These are phyloP conservation scores for Boletus sp. DNA, from an alignment of 1,284 basidiomycete genomes.

Conservation along the genomic window DNA sequence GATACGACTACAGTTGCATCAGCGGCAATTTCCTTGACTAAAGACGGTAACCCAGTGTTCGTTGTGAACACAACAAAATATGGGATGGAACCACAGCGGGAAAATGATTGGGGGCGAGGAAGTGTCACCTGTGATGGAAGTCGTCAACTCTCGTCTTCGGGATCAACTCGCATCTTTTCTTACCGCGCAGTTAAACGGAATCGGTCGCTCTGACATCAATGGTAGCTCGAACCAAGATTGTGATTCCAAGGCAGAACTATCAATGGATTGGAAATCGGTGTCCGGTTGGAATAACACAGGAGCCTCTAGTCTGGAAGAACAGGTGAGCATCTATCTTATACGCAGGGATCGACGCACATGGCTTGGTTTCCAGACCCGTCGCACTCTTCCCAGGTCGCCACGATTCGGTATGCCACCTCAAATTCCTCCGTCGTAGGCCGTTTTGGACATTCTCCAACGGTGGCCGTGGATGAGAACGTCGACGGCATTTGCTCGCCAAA, in stretches of 20 bases:
- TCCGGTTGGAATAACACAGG: slow-evolving; percentile 65
- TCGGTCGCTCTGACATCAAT: slow-evolving; percentile 59
- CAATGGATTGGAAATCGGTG: slow-evolving; percentile 59
- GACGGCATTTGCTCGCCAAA: slow-evolving; percentile 63
- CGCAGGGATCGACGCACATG: slow-evolving; percentile 45
- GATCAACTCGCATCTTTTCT: slow-evolving; percentile 20
- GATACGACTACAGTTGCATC: slow-evolving; percentile 71
- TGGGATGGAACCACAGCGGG: slow-evolving; percentile 58
- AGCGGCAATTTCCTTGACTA: slow-evolving; percentile 65
- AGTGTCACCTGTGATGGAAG: slow-evolving; percentile 55
- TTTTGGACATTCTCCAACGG: slow-evolving; percentile 33
- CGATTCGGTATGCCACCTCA: slow-evolving; percentile 57
- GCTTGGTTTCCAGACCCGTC: slow-evolving; percentile 48
- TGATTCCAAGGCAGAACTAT: slow-evolving; percentile 47
- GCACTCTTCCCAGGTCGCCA: slow-evolving; percentile 61
- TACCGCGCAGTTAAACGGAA: slow-evolving; percentile 68
- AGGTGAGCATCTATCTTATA: slow-evolving; percentile 5
- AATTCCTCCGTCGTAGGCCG: slow-evolving; percentile 46
- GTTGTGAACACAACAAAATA: slow-evolving; percentile 76
- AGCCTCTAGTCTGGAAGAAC: slow-evolving; percentile 55
- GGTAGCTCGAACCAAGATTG: slow-evolving; percentile 71
- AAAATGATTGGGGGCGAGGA: slow-evolving; percentile 60
- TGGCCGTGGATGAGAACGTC: slow-evolving; percentile 48
- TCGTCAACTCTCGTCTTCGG: slow-evolving; percentile 7
- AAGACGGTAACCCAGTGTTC: slow-evolving; percentile 50